phyloP scores from a whole-genome alignment of 176 grass and related monocot species.

The Oryza meridionalis region DNA sequence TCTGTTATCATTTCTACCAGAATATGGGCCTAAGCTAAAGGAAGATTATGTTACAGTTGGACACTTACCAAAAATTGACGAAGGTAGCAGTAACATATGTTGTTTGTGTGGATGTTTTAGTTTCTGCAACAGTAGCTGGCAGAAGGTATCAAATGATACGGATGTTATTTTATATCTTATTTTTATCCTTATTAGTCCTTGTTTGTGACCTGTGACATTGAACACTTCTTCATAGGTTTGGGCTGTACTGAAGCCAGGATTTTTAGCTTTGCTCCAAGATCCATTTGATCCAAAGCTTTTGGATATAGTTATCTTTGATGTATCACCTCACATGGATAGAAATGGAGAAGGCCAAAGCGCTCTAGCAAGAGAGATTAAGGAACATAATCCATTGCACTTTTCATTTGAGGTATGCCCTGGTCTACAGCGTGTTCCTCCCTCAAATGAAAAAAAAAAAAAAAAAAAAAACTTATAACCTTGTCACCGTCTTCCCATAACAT shows the following conservation, averaged over 20 bases:
- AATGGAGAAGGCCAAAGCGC: constrained; percentile 42
- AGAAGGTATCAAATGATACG: constrained; percentile 52
- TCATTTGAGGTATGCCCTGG: constrained; percentile 69
- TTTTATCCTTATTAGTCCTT: constrained; percentile 20
- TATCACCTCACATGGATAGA: constrained; percentile 54
- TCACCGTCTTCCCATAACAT: not conserved
- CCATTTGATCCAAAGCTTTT: constrained; percentile 85
- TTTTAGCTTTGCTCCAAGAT: constrained; percentile 84
- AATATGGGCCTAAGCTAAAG: constrained; percentile 86
- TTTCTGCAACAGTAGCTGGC: constrained; percentile 68
- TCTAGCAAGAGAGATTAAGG: constrained; percentile 80
- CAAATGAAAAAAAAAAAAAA: not conserved
- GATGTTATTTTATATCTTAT: constrained; percentile 9
- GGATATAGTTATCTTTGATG: constrained; percentile 84
- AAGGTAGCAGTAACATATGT: constrained; percentile 46
- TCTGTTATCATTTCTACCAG: constrained; percentile 62
- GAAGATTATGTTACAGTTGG: constrained; percentile 74
- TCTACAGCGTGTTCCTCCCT: not conserved
- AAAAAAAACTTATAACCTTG: not conserved
- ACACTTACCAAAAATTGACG: constrained; percentile 65
- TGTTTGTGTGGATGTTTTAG: constrained; percentile 54
- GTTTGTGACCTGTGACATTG: constrained; percentile 18
- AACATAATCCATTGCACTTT: constrained; percentile 74
- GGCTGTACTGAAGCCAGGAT: constrained; percentile 89
- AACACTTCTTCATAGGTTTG: constrained; percentile 60